Base-by-base conservation (phyloP, 2,329 filamentous ascomycete species). In the Beauveria brongniartii region DNA sequence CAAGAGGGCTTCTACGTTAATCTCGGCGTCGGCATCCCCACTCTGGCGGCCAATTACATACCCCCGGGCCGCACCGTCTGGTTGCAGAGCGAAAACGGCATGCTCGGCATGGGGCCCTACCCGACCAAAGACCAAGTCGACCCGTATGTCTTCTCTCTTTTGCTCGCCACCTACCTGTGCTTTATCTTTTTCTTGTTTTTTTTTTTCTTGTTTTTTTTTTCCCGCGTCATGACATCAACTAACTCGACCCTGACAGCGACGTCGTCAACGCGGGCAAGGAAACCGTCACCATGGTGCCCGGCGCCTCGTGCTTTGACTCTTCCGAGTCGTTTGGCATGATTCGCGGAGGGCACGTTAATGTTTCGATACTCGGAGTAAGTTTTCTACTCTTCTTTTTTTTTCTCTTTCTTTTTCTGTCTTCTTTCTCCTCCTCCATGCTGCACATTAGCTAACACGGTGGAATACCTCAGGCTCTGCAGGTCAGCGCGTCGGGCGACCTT, bases 301-400 rank as follows among this genome's bases (percentile, higher is more conserved):
- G 91, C 1, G 90, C 89, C 0, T 82, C 87, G 0, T 88, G 85
- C 10, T 95, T 94, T 67, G 90, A 91, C 71, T 89, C 85, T 50
- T 82, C 88, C 64, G 91, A 94, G 73, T 92, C 88, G 1, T 95
- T 95, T 69, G 86, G 83, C 66, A 94, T 94, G 91, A 95, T 95
- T 67, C 84, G 91, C 12, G 89, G 90, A 56, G 91, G 91, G 0
- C 89, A 92, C 68, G 86, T 95, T 47, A 87, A 95, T 69, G 87
- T 95, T 5, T 91, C 89, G 0, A 91, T 95, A 68, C 82, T 95
- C 0, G 91, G 91, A 3, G 82, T 78, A 67, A 63, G 75, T 71
- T 16, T 5, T 28, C 24, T 1, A 22, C 3, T 2, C 22, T 3
- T 22, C 3, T 10, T 18, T 7, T 3, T 18, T 53, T 4, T n/a